A percentile compares a stretch with the other conserved stretches of the same genome.
Conservation (phyloP, 257 asterid genomes). For the Cinchona pubescens region DNA sequence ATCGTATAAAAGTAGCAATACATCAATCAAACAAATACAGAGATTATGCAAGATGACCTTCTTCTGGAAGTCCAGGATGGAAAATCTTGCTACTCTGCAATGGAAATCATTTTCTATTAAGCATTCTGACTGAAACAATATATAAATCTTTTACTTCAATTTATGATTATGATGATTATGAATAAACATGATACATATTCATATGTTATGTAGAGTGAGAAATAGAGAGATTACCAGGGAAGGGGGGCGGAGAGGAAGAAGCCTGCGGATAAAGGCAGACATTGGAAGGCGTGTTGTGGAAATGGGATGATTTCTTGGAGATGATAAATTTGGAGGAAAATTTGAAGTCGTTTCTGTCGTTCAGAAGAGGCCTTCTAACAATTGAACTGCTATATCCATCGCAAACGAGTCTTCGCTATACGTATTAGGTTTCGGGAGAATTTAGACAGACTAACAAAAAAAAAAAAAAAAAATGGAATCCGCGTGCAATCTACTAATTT, state of each 20-base stretch:
- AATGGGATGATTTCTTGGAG: background rate
- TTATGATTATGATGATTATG: background rate
- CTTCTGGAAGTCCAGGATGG: slow-evolving; percentile 42
- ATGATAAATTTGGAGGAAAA: too few relatives aligned
- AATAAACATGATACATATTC: background rate
- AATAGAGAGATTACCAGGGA: slow-evolving; percentile 32
- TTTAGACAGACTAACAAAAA: too few relatives aligned
- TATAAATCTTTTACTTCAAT: background rate
- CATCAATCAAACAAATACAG: background rate
- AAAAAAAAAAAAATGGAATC: too few relatives aligned
- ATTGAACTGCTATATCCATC: background rate
- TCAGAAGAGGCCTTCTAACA: background rate
- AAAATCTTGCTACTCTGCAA: slow-evolving; percentile 39
- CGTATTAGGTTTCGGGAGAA: too few relatives aligned
- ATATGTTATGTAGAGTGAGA: background rate
- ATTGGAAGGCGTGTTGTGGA: background rate
- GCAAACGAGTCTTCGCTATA: too few relatives aligned
- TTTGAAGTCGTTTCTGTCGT: background rate
- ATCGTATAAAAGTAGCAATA: background rate
- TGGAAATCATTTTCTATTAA: slow-evolving; percentile 14
- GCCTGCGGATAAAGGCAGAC: slow-evolving; percentile 37
- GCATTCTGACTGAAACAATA: background rate
- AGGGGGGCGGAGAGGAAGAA: slow-evolving; percentile 37
- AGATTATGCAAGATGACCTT: slow-evolving; percentile 12
- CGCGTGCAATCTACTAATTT: too few relatives aligned